Percentiles rank a stretch among this genome's conserved stretches.
phyloP scores from a whole-genome alignment of 495 filamentous ascomycete species.

The Melanomma pulvis-pyrius region DNA sequence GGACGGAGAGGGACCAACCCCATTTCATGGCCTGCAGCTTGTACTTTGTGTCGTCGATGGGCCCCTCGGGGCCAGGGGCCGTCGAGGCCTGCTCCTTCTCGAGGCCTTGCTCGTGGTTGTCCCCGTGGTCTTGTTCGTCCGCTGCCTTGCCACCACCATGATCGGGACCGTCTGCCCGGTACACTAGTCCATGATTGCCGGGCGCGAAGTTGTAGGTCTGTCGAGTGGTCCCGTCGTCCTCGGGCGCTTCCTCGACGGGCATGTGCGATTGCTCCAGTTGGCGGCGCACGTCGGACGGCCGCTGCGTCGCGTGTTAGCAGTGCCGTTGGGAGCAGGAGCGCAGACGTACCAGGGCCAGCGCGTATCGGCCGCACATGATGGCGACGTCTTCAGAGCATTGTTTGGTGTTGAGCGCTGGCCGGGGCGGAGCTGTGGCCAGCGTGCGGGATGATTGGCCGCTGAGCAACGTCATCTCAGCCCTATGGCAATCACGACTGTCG shows the following conservation, averaged over 20 bases:
- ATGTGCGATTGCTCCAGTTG: conserved; percentile 75
- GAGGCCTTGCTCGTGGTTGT: conserved; percentile 39
- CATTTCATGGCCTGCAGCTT: conserved; percentile 91
- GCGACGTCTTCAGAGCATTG: conserved; percentile 23
- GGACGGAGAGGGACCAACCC: conserved; percentile 52
- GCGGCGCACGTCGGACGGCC: conserved; percentile 66
- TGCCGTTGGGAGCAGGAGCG: neutral
- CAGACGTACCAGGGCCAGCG: conserved; percentile 70
- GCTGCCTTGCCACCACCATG: conserved; percentile 46
- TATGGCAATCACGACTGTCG: neutral
- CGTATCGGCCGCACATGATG: conserved; percentile 83
- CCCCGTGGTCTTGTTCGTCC: conserved; percentile 12
- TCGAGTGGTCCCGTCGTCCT: conserved; percentile 65
- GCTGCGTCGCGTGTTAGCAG: conserved; percentile 49
- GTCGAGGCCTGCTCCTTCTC: conserved; percentile 29
- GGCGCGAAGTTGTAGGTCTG: conserved; percentile 94
- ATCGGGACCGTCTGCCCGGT: conserved; percentile 72
- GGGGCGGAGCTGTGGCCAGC: neutral
- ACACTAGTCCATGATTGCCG: conserved; percentile 81
- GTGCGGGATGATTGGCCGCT: conserved; percentile 22
- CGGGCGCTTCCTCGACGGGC: conserved; percentile 74
- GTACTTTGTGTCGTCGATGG: conserved; percentile 51
- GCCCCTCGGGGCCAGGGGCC: neutral
- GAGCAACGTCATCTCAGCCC: neutral
- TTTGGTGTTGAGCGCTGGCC: neutral